Evolutionary conservation across 345 rosid species (phyloP).

Genomic region (Geranium rotundifolium): DNA sequence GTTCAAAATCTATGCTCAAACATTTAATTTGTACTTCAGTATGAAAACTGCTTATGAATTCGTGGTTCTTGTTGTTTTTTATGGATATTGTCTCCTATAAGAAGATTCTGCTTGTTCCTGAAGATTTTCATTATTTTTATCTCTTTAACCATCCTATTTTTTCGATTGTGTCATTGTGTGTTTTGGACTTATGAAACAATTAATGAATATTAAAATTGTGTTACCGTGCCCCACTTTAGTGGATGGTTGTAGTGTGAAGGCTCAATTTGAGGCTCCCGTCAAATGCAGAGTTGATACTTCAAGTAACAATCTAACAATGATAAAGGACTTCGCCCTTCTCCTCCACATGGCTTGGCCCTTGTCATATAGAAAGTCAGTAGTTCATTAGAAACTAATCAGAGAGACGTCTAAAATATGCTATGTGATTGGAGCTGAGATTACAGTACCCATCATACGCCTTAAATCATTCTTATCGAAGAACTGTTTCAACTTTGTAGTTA

Average conservation of each 20-base stretch:
- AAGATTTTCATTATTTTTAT: too few relatives aligned
- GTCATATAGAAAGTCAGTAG: background rate
- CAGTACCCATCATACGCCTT: background rate
- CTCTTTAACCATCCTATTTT: background rate
- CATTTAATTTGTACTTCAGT: background rate
- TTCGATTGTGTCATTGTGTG: background rate
- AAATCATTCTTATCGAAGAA: background rate
- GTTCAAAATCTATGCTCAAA: too few relatives aligned
- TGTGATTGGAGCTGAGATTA: background rate
- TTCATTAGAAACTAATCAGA: background rate
- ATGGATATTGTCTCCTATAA: background rate
- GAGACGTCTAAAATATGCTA: background rate
- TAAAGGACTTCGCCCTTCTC: background rate
- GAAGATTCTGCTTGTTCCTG: background rate
- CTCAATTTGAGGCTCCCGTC: background rate
- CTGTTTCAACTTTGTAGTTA: slow-evolving; percentile 31
- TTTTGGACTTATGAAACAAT: background rate
- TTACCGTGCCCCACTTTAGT: background rate
- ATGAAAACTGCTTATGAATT: background rate
- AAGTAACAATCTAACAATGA: too few relatives aligned
- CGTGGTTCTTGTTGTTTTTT: background rate
- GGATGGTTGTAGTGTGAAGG: background rate
- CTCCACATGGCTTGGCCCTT: background rate
- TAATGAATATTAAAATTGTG: background rate
- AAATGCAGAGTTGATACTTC: background rate